Percentiles rank a stretch among this genome's conserved stretches.
These are phyloP conservation scores for Geotrichum phurueaensis DNA, from an alignment of 1,139 yeast genomes.

Conservation along the genomic window DNA sequence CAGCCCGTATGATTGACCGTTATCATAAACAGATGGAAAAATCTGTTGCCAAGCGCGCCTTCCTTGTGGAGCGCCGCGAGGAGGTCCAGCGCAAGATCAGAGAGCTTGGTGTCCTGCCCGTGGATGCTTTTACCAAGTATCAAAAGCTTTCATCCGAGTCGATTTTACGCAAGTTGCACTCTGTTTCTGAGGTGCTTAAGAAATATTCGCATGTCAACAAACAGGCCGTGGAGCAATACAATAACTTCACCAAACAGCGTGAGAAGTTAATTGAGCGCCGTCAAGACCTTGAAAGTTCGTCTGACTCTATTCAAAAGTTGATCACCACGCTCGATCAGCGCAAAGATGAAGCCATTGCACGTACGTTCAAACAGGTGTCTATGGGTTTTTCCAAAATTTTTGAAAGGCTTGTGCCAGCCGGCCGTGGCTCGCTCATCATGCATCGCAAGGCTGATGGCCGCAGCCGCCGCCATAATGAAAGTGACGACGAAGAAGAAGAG, in stretches of 20 bases:
- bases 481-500: slow-evolving; percentile 26
- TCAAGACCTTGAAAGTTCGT: slow-evolving; percentile 63
- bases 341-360: slow-evolving; percentile 75
- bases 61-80: slow-evolving; percentile 57
- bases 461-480: slow-evolving; percentile 12
- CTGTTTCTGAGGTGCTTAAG: slow-evolving; percentile 52
- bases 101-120: slow-evolving; percentile 82
- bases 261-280: slow-evolving; percentile 58
- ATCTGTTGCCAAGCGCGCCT: slow-evolving; percentile 56
- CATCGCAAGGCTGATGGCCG: slow-evolving; percentile 40
- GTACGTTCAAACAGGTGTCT: slow-evolving; percentile 74
- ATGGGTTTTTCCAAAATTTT: slow-evolving; percentile 68
- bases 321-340: slow-evolving; percentile 68
- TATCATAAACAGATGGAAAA: slow-evolving; percentile 64
- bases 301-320: slow-evolving; percentile 64
- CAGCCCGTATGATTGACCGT: slow-evolving; percentile 54
- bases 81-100: slow-evolving; percentile 69
- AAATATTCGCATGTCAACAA: slow-evolving; percentile 77
- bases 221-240: slow-evolving; percentile 82
- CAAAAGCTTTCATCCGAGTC: slow-evolving; percentile 45
- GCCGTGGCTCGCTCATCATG: slow-evolving; percentile 69
- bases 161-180: slow-evolving; percentile 51
- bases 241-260: slow-evolving; percentile 66
- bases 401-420: slow-evolving; percentile 75
- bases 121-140: slow-evolving; percentile 62